Evolutionary conservation across 1,284 basidiomycete species (phyloP), one percentile per base, ranked within the genome.

Genomic region (Apiotrichum gamsii): DNA sequence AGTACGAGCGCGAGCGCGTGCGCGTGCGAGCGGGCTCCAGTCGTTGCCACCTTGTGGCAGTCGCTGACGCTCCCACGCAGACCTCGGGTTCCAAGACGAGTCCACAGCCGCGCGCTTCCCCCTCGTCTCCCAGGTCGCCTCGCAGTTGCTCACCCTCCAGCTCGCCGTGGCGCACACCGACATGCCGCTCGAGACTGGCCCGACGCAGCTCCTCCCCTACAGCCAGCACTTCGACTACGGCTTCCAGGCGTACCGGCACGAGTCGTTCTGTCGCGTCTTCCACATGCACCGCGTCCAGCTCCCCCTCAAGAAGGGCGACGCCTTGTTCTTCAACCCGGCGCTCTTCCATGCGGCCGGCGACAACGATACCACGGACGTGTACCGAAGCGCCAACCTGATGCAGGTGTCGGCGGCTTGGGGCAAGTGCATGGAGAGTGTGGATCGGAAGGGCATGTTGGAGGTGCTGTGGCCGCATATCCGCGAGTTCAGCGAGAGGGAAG

Each of bases 311-410:
- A 39, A 46, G 31, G 57, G 57, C 23, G 57, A 59, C 43, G 51
- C 52, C 16, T 20, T 59, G 3, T 57, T 56, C 50, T 59, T 59
- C 46, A 59, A 57, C 37, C 57, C 57, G n/a, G 57, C 54, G 9
- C 49, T 52, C 23, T 52, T 54, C 47, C 57, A 59, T 31, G 52
- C 54, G 11, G 52, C 57, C 1, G 57, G 57, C 10, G 34, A 37
- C 6, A 59, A 59, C 24, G 20, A 19, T 4, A 52, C 47, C 1
- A 4, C 3, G 0, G 36, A 45, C 39, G 8, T 49, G 9, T 30
- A 39, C 39, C 43, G 54, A 6, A 19, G 25, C 8, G 54, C 52
- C 2, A 58, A 56, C 31, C 50, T 58, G 5, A 25, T 60, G 4
- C 58, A 60, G 43, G 38, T 60, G 19, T 34, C 30, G 11, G 47